Evolutionary conservation across 225 moss, liverwort and hornwort genomes (phyloP).

Genomic region (Antitrichia curtipendula): DNA sequence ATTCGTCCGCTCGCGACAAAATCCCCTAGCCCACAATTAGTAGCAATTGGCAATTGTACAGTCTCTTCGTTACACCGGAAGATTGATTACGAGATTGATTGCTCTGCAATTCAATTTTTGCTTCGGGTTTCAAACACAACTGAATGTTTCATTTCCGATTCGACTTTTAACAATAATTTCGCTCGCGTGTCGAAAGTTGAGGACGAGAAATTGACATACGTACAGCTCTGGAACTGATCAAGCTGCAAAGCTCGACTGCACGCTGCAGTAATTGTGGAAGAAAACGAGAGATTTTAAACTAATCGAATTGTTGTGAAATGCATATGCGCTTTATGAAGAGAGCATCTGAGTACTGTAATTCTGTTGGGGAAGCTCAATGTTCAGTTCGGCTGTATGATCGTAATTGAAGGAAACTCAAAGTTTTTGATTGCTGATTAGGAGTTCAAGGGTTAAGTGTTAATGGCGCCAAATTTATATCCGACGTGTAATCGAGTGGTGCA

Average conservation of each 20-base stretch:
- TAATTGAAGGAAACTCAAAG: too few relatives aligned
- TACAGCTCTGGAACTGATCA: not conserved
- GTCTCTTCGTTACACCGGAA: not conserved
- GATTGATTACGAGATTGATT: not conserved
- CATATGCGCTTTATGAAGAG: not conserved
- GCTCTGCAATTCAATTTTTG: not conserved
- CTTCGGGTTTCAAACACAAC: not conserved
- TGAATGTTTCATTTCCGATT: not conserved
- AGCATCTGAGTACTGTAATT: not conserved
- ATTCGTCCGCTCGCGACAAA: not conserved
- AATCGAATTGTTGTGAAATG: too few relatives aligned
- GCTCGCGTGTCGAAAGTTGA: not conserved
- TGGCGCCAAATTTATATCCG: not conserved
- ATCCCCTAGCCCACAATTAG: not conserved
- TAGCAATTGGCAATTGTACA: not conserved
- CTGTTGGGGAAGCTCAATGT: not conserved
- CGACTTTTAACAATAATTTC: not conserved
- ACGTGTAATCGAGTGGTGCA: too few relatives aligned
- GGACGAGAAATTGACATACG: not conserved
- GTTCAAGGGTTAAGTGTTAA: not conserved
- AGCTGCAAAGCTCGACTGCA: not conserved
- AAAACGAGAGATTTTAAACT: not conserved
- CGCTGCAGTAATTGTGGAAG: not conserved
- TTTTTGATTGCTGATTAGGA: not conserved
- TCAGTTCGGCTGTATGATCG: too few relatives aligned